Evolutionary conservation across 2,329 filamentous ascomycete genomes (phyloP).

Genomic region (Botrytis deweyae): DNA sequence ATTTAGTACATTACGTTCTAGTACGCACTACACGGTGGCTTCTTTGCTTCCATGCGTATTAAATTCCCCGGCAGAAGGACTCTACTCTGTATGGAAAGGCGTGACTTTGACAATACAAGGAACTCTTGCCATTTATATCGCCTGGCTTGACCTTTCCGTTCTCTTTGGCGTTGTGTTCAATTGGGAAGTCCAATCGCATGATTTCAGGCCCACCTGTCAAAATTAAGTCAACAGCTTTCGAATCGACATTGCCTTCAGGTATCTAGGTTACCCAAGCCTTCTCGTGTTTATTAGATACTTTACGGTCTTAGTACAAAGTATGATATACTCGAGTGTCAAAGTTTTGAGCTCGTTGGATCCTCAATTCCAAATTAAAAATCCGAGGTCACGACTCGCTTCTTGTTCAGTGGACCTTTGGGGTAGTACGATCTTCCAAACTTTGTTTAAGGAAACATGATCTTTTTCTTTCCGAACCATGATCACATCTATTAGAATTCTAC

Average conservation of each 20-base stretch:
- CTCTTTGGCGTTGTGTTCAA: not conserved
- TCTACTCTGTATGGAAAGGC: not conserved
- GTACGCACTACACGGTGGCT: not conserved
- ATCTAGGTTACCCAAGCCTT: not conserved
- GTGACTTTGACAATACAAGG: not conserved
- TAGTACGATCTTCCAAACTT: not conserved
- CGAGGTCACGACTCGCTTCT: slow-evolving; percentile 3
- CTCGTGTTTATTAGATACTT: not conserved
- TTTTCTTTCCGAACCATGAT: not conserved
- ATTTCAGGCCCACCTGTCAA: not conserved
- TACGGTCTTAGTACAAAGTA: not conserved
- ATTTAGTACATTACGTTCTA: not conserved
- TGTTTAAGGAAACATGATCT: not conserved
- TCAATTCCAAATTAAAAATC: not conserved
- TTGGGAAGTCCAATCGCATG: not conserved
- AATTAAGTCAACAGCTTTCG: not conserved
- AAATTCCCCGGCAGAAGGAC: not conserved
- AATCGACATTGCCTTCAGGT: not conserved
- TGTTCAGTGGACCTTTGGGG: not conserved
- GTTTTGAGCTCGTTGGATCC: not conserved
- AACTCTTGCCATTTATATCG: not conserved
- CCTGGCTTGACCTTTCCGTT: not conserved
- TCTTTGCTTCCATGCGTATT: not conserved
- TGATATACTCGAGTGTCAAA: not conserved
- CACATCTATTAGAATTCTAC: not conserved